Evolutionary conservation across 148 eudicot genomes (phyloP).

Genomic region (Beta vulgaris): DNA sequence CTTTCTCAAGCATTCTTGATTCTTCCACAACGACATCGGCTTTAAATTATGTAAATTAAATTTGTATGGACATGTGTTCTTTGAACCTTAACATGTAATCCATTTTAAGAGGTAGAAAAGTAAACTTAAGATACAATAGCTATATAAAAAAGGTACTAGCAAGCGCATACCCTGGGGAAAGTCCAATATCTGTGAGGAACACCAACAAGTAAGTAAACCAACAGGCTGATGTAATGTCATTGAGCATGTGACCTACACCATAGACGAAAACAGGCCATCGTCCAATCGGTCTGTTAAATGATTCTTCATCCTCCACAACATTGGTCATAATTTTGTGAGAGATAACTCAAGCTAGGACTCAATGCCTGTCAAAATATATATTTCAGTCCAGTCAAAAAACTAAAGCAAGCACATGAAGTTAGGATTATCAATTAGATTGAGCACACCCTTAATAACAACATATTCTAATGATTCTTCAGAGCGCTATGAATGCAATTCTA

Average conservation of each 20-base stretch:
- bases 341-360: neutral
- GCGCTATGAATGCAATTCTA: neutral
- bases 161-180: slow-evolving; percentile 59
- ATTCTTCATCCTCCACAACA: slow-evolving; percentile 42
- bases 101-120: neutral
- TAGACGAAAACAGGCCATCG: slow-evolving; percentile 63
- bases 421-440: neutral
- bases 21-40: neutral
- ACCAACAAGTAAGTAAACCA: slow-evolving; percentile 96
- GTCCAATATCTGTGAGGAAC: slow-evolving; percentile 81
- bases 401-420: neutral
- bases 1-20: neutral
- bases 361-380: slow-evolving; percentile 11
- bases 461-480: neutral
- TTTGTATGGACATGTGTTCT: too few species aligned
- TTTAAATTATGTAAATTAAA: neutral
- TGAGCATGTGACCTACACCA: slow-evolving; percentile 95
- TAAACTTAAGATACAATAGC: neutral
- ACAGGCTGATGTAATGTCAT: slow-evolving; percentile 91
- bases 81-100: too few species aligned
- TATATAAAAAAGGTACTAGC: neutral
- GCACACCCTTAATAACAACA: neutral
- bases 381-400: neutral
- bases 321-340: slow-evolving; percentile 26
- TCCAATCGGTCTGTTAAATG: slow-evolving; percentile 43